phyloP scores from a whole-genome alignment of 169 alveolate species.

The Babesia sp. region DNA sequence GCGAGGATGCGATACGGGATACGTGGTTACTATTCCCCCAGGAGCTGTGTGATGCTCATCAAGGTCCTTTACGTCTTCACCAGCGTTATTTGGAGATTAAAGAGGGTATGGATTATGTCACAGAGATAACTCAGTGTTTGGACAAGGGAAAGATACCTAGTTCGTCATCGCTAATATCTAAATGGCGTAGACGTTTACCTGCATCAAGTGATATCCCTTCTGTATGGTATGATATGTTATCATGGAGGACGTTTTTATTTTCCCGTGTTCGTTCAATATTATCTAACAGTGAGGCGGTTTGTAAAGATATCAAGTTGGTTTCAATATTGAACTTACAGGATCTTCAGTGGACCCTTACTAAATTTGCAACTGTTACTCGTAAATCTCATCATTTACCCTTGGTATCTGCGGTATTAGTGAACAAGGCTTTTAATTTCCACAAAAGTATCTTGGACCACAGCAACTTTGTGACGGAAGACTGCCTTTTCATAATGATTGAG shows the following conservation, averaged over 20 bases:
- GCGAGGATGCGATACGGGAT: background rate
- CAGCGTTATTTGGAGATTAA: slow-evolving; percentile 43
- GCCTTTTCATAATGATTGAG: slow-evolving; percentile 44
- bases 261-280: slow-evolving; percentile 32
- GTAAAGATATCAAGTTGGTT: slow-evolving; percentile 10
- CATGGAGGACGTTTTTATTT: slow-evolving; percentile 71
- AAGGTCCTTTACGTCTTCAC: slow-evolving; percentile 26
- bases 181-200: slow-evolving; percentile 75
- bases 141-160: slow-evolving; percentile 11
- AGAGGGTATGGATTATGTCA: slow-evolving; percentile 57
- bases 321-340: slow-evolving; percentile 56
- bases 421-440: slow-evolving; percentile 71
- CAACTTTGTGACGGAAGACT: slow-evolving; percentile 49
- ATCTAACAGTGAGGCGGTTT: slow-evolving; percentile 1
- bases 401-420: slow-evolving; percentile 69
- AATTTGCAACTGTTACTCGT: slow-evolving; percentile 73
- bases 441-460: slow-evolving; percentile 18
- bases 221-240: slow-evolving; percentile 68
- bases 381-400: slow-evolving; percentile 73
- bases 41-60: slow-evolving; percentile 43
- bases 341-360: slow-evolving; percentile 75
- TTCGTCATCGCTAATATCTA: slow-evolving; percentile 36
- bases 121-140: slow-evolving; percentile 3
- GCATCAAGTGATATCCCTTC: slow-evolving; percentile 64
- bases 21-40: slow-evolving; percentile 43